Conservation (phyloP, 1,284 basidiomycete genomes). For the Fomitopsis palustris region DNA sequence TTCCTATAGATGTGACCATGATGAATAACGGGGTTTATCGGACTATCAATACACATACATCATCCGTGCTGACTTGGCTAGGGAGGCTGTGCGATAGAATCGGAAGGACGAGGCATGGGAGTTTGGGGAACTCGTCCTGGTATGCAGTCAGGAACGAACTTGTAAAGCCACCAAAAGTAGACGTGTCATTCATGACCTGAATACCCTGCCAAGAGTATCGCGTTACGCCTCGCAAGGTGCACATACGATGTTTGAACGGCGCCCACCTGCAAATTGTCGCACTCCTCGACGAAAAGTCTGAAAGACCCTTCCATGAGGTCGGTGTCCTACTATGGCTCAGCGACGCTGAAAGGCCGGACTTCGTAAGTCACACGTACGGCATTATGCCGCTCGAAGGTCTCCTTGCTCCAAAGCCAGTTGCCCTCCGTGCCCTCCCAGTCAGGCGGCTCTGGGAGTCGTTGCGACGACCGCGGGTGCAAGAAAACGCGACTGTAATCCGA, state of each 20-base stretch:
- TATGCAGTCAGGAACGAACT: slow-evolving; percentile 52
- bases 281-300: slow-evolving; percentile 68
- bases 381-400: slow-evolving; percentile 50
- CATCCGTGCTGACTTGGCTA: slow-evolving; percentile 32
- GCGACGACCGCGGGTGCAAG: slow-evolving; percentile 61
- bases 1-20: slow-evolving; percentile 3
- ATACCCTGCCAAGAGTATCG: slow-evolving; percentile 45
- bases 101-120: slow-evolving; percentile 52
- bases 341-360: not conserved
- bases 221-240: not conserved
- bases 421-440: slow-evolving; percentile 51
- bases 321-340: slow-evolving; percentile 14
- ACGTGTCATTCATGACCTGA: slow-evolving; percentile 61
- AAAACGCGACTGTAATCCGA: slow-evolving; percentile 74
- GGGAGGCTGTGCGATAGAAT: slow-evolving; percentile 46
- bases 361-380: slow-evolving; percentile 37
- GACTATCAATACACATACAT: slow-evolving; percentile 35
- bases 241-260: not conserved
- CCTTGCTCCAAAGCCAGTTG: slow-evolving; percentile 54
- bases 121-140: slow-evolving; percentile 62
- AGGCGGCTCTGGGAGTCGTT: slow-evolving; percentile 54
- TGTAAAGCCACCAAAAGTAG: slow-evolving; percentile 62
- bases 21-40: not conserved
- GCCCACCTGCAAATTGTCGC: slow-evolving; percentile 65
- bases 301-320: slow-evolving; percentile 62